These are phyloP conservation scores for Nadsonia starkeyi-henricii DNA, from an alignment of 1,139 yeast species.

Conservation along the genomic window DNA sequence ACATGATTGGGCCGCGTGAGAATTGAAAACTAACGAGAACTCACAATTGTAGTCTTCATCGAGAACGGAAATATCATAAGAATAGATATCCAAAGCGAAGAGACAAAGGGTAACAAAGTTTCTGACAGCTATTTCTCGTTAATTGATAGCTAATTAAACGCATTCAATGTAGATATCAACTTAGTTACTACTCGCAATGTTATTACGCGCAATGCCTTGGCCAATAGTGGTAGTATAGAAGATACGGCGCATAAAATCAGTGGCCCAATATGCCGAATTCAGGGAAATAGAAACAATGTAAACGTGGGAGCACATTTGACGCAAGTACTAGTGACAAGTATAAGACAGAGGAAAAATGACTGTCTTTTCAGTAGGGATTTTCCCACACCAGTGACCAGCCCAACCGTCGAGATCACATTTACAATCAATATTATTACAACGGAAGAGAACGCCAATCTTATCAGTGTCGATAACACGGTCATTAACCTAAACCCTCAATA, in stretches of 20 bases:
- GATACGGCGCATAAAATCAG: constrained; percentile 9
- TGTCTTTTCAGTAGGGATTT: constrained; percentile 24
- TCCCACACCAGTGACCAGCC: constrained; percentile 30
- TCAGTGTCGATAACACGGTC: constrained; percentile 21
- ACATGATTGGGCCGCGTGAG: no score
- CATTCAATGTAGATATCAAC: constrained; percentile 19
- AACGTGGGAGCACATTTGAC: constrained; percentile 17
- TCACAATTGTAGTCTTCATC: constrained; percentile 7
- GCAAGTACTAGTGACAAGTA: constrained; percentile 13
- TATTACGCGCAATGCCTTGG: constrained; percentile 13
- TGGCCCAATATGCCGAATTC: constrained; percentile 18
- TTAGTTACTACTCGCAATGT: constrained; percentile 18
- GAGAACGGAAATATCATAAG: constrained; percentile 9
- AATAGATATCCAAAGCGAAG: constrained; percentile 19
- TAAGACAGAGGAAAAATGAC: constrained; percentile 21
- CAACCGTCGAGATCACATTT: constrained; percentile 24
- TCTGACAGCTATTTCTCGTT: constrained; percentile 18
- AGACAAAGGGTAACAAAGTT: constrained; percentile 17
- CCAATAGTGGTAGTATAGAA: constrained; percentile 20
- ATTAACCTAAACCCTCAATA: constrained; percentile 23
- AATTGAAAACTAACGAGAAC: no score
- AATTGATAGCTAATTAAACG: constrained; percentile 17
- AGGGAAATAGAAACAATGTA: constrained; percentile 13
- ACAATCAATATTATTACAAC: constrained; percentile 28
- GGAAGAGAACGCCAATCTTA: constrained; percentile 20